phyloP scores from a whole-genome alignment of 2,329 filamentous ascomycete genomes.

The Dryadomyces quercus-mongolicae region DNA sequence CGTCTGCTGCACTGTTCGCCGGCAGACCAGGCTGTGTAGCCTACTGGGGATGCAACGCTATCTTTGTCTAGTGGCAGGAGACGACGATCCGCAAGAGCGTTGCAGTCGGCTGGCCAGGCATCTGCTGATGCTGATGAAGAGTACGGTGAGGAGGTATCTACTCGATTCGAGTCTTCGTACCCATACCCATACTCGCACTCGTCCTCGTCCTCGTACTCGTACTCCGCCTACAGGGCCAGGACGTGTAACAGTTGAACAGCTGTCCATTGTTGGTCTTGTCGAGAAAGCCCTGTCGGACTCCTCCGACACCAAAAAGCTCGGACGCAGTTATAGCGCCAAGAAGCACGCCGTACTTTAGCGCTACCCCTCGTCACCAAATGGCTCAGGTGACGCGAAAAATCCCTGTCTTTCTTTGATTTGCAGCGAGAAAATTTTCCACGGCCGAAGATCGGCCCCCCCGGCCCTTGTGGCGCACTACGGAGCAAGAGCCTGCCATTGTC shows the following conservation, averaged over 20 bases:
- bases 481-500: neutral
- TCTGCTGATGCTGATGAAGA: neutral
- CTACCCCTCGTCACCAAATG: conserved; percentile 13
- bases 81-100: neutral
- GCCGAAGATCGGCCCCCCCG: neutral
- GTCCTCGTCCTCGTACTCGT: too few relatives aligned
- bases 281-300: too few relatives aligned
- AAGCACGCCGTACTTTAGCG: neutral
- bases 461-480: neutral
- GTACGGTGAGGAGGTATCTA: too few relatives aligned
- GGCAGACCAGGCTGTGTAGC: neutral
- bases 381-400: conserved; percentile 17
- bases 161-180: too few relatives aligned
- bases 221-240: too few relatives aligned
- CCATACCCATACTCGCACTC: neutral
- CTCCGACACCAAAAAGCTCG: too few relatives aligned
- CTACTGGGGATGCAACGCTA: neutral
- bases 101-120: neutral
- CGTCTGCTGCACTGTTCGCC: too few relatives aligned
- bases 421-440: neutral
- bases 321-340: too few relatives aligned
- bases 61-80: neutral
- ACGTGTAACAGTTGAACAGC: too few relatives aligned
- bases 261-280: too few relatives aligned
- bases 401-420: neutral